Base-by-base conservation (phyloP, 2,329 filamentous ascomycete species). In the Phialophora verrucosa region DNA sequence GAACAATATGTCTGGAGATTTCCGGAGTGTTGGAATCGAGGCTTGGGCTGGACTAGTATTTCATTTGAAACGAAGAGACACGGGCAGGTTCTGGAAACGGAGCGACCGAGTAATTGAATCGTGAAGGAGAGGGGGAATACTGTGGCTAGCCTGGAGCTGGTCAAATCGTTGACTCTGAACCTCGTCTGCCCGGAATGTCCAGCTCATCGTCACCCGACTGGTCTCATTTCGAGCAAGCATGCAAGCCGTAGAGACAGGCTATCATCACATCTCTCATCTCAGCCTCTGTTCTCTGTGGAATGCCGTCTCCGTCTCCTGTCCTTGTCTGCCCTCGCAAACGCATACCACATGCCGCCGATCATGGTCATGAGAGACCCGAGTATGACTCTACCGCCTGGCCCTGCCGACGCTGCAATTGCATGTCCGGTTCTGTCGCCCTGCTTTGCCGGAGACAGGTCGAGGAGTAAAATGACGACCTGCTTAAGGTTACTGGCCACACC, bases 401-500 rank as follows among this genome's bases (percentile, higher is more conserved):
- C 38, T 42, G 35, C 6, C 14, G 35, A 0, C 14, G 14, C 14
- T 42, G 4, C 35, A 17, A 42, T 47, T 23, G 59, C 23, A 8
- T 20, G 29, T 14, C 49, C 44, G 10, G 12, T 10, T 6, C 10
- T 8, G 20, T 1, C 47, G 12, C 11, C 8, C n/a, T 29, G 44
- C n/a, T 20, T 31, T 12, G 53, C 31, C 4, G 29, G n/a, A 35
- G 29, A 20, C 23, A 47, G 35, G 17, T 32, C 61, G n/a, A 66
- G 11, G 35, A 66, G 8, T n/a, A 68, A 38, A 49, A 62, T 60
- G 32, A 57, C n/a, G 14, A 63, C 61, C 20, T 68, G 66, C 51
- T 68, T 68, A 32, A 68, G 17, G 35, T 68, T 68, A 14, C 56
- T 59, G 3, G 59, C 66, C 31, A 68, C 57, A 10, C 56, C 63